A percentile compares a stretch with the other conserved stretches of the same genome.
These are phyloP conservation scores for Pleurotus tuoliensis DNA, from an alignment of 768 basidiomycete genomes.

Conservation along the genomic window DNA sequence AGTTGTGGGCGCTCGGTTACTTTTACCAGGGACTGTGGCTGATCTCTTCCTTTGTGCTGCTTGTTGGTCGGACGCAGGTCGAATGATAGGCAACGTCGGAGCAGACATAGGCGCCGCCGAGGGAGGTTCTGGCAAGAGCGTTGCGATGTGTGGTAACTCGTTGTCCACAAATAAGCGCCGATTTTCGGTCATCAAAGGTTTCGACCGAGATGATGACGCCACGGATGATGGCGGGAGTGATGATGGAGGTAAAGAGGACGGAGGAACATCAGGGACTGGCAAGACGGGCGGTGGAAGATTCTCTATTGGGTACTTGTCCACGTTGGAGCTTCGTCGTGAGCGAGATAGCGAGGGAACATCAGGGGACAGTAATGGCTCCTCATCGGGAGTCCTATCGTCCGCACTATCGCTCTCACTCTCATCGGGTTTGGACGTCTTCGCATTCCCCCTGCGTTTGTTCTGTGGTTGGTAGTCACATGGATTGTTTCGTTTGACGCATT, in stretches of 20 bases:
- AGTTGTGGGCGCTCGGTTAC: slow-evolving; percentile 51
- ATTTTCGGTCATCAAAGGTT: slow-evolving; percentile 24
- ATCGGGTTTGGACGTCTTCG: slow-evolving; percentile 46
- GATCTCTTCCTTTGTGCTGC: slow-evolving; percentile 67
- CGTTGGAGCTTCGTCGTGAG: slow-evolving; percentile 47
- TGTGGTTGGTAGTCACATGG: slow-evolving; percentile 79
- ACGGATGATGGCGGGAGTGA: slow-evolving; percentile 20
- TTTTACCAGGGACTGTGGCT: slow-evolving; percentile 64
- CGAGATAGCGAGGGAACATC: slow-evolving; percentile 44
- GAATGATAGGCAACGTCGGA: slow-evolving; percentile 57
- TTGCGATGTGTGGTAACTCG: slow-evolving; percentile 70
- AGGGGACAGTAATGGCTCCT: slow-evolving; percentile 55
- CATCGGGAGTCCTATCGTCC: slow-evolving; percentile 53
- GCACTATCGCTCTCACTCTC: slow-evolving; percentile 69
- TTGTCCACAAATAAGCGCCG: slow-evolving; percentile 53
- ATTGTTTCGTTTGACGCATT: slow-evolving; percentile 76
- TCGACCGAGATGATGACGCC: slow-evolving; percentile 35
- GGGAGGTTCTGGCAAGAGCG: slow-evolving; percentile 55
- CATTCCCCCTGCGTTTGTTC: slow-evolving; percentile 66
- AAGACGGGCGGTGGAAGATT: slow-evolving; percentile 33
- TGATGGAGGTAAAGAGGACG: slow-evolving; percentile 6
- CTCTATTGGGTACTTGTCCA: slow-evolving; percentile 38
- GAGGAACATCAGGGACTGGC: slow-evolving; percentile 27
- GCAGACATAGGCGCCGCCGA: slow-evolving; percentile 62
- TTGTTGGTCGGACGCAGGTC: slow-evolving; percentile 65